Evolutionary conservation across 208 protist species (phyloP).

Genomic region (Trypanosoma mega): DNA sequence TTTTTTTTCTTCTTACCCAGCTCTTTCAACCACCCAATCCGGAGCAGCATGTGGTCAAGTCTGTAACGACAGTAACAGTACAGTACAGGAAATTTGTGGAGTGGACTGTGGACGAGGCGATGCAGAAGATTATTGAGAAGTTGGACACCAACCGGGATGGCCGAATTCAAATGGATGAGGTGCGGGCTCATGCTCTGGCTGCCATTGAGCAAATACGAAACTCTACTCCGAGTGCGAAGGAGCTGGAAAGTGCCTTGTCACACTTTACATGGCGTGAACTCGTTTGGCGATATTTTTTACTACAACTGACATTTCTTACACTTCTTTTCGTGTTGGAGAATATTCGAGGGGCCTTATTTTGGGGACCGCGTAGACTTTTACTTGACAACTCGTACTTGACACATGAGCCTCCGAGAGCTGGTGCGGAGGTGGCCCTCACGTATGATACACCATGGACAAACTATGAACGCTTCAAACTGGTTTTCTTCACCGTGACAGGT

Average conservation of each 20-base stretch:
- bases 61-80: not conserved
- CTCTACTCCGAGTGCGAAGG: slow-evolving; percentile 1
- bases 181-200: slow-evolving; percentile 3
- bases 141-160: slow-evolving; percentile 34
- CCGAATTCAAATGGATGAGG: slow-evolving; percentile 20
- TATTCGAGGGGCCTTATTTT: slow-evolving; percentile 32
- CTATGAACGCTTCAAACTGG: slow-evolving; percentile 71
- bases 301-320: slow-evolving; percentile 25
- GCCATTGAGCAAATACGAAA: slow-evolving; percentile 3
- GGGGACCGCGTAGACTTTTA: slow-evolving; percentile 37
- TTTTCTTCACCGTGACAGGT: slow-evolving; percentile 66
- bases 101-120: slow-evolving; percentile 10
- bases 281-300: slow-evolving; percentile 20
- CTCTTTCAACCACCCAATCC: slow-evolving; percentile 5
- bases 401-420: slow-evolving; percentile 45
- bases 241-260: slow-evolving; percentile 12
- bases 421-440: slow-evolving; percentile 50
- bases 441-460: slow-evolving; percentile 74
- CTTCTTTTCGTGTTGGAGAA: slow-evolving; percentile 47
- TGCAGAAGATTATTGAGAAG: slow-evolving; percentile 20
- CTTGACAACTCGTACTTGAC: slow-evolving; percentile 67
- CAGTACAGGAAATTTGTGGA: slow-evolving; percentile 11
- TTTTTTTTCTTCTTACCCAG: slow-evolving; percentile 16
- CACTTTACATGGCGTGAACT: slow-evolving; percentile 24
- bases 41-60: slow-evolving; percentile 12